Evolutionary conservation across 139 green algal species (phyloP), one percentile per base, ranked within the genome.

Genomic region (Chlamydomonas sphaeroides): DNA sequence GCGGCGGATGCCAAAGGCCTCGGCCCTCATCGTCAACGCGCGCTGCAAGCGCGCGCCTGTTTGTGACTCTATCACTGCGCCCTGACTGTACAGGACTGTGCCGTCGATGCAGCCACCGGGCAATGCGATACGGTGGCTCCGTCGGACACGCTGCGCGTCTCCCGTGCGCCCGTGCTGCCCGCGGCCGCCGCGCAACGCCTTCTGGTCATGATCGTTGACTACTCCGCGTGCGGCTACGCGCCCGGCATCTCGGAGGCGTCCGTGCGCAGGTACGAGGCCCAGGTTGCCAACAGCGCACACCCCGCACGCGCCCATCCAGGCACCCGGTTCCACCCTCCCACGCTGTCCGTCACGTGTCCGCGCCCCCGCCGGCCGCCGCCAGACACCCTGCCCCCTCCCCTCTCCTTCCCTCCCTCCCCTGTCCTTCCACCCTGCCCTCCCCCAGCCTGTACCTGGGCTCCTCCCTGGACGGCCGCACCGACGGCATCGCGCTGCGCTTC

Each of bases 201-300:
- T 14, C 72, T 79, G 2, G 38, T 56, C 36, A 68, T 79, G 14
- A 79, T 68, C 18, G 6, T 79, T 0, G 53, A 79, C 53, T 79
- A 57, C 28, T 21, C 23, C 53, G 20, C 53, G 6, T 79, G 71
- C 71, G 71, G 71, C 35, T 38, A 56, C 14, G 3, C 25, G 0
- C 0, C 71, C 10, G 23, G 7, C 53, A 2, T n/a, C 0, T 56
- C 35, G 14, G 23, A 49, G 36, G 23, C 35, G 51, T 10, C 14
- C 3, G 4, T 26, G 51, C 51, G 18, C 14, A 30, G 14, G 14
- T 30, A 17, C 15, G 51, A 6, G 51, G 6, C 17, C 51, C 51
- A 26, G 14, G 14, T 14, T 8, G 8, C 10, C 10, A 51, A 20
- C 45, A 20, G 8, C 45, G 10, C 14, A 14, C 14, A 14, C 14